These are phyloP conservation scores for Plasmodium sp. DNA, from an alignment of 169 alveolate genomes.

Conservation along the genomic window DNA sequence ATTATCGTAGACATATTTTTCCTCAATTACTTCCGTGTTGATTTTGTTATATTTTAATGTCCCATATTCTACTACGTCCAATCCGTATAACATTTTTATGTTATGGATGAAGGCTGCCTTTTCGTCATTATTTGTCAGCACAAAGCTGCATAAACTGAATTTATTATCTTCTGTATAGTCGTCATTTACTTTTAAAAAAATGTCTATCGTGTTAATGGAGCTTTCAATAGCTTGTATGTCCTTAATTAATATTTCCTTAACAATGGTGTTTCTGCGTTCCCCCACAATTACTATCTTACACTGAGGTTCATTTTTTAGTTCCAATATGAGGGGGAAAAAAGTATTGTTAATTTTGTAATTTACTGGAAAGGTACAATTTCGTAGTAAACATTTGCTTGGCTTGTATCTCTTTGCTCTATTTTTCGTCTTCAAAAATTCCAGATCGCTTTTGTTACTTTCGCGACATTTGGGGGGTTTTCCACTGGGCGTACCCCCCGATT, in stretches of 20 bases:
- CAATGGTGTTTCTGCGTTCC: conserved; percentile 14
- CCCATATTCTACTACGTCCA: conserved; percentile 66
- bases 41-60: conserved; percentile 57
- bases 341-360: conserved; percentile 33
- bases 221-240: conserved; percentile 42
- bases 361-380: conserved; percentile 49
- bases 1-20: conserved; percentile 47
- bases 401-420: conserved; percentile 54
- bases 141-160: conserved; percentile 27
- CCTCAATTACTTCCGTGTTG: conserved; percentile 43
- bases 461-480: neutral
- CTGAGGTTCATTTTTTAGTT: conserved; percentile 48
- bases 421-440: conserved; percentile 29
- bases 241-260: conserved; percentile 53
- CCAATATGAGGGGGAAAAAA: conserved; percentile 30
- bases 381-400: conserved; percentile 36
- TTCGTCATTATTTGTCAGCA: conserved; percentile 30
- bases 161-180: conserved; percentile 36
- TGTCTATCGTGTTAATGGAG: conserved; percentile 36
- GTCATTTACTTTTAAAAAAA: conserved; percentile 56
- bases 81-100: conserved; percentile 65
- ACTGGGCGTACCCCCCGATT: neutral
- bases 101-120: conserved; percentile 32
- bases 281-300: conserved; percentile 35
- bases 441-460: neutral